Base-by-base conservation (phyloP, 2,329 filamentous ascomycete genomes). In the Calonectria pseudoturangicola region DNA sequence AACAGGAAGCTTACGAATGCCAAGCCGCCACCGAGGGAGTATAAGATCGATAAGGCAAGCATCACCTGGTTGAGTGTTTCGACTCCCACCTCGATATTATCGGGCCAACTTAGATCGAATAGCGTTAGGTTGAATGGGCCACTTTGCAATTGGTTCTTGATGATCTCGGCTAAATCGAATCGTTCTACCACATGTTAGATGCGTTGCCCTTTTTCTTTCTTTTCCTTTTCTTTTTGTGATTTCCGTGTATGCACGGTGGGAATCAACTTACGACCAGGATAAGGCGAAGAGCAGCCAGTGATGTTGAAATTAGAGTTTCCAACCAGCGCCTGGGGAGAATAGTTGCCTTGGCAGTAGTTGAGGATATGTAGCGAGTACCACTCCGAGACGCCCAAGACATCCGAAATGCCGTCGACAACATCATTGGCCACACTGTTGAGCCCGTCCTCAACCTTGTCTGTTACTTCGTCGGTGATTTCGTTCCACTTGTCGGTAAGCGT, bases 31-130 rank as follows among this genome's bases (percentile, higher is more conserved):
- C 45, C 63, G n/a, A 66, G 47, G 21, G 45, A 36, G 13, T 66
- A 51, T 12, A 66, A 28, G 16, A 66, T 66, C 47, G 33, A 66
- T 1, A 66, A n/a, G 1, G 47, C 63, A 9, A 66, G 63, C 21
- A 66, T 39, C 2, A 66, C 63, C 45, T 66, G 63, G 63, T 66
- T 66, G 45, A 66, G 63, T 10, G 33, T 66, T 51, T 66, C 63
- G 30, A 66, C 25, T 15, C 47, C 63, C 47, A 27, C 47, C 16
- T 51, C 30, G 47, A 66, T 51, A n/a, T 66, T 50, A 28, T 51
- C 47, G 33, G 63, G 63, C 63, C 45, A 66, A 25, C 51, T 48
- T 41, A 66, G 15, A 27, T 66, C 63, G 47, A 66, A 36, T 30
- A 51, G 47, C 10, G 63, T 66, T 21, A 66, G 5, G 47, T 66